Conservation (phyloP, 306 rosid species). For the Hylodesmum podocarpum region DNA sequence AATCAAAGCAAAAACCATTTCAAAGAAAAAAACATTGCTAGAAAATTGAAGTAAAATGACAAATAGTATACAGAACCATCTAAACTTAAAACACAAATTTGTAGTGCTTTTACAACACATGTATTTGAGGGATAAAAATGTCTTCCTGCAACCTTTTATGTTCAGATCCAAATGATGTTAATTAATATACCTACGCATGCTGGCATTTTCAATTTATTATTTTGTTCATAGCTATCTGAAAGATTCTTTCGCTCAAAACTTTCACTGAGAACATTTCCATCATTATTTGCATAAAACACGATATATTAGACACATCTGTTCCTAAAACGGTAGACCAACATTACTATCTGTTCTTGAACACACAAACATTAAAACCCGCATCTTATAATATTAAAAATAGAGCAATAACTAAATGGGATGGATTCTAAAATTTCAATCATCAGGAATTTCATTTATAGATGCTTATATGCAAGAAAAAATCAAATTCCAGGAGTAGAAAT, state of each 20-base stretch:
- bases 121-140: not conserved
- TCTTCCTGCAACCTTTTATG: slow-evolving; percentile 13
- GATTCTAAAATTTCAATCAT: not conserved
- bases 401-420: not conserved
- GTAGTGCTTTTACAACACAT: not conserved
- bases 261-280: slow-evolving; percentile 16
- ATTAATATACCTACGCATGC: not conserved
- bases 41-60: slow-evolving; percentile 3
- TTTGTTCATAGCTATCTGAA: not conserved
- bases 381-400: not conserved
- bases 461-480: slow-evolving; percentile 12
- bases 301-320: not conserved
- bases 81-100: slow-evolving; percentile 7
- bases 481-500: not conserved
- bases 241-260: not conserved
- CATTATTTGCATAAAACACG: not conserved
- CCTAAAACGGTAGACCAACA: not conserved
- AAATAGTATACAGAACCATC: not conserved
- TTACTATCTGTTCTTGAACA: not conserved
- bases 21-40: not conserved
- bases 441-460: not conserved
- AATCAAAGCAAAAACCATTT: not conserved
- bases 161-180: not conserved
- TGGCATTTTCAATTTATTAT: not conserved
- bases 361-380: not conserved